Percentiles rank a stretch among this genome's conserved stretches.
phyloP scores from a whole-genome alignment of 805 yeast species.

The Saccharomycopsis schoenii region DNA sequence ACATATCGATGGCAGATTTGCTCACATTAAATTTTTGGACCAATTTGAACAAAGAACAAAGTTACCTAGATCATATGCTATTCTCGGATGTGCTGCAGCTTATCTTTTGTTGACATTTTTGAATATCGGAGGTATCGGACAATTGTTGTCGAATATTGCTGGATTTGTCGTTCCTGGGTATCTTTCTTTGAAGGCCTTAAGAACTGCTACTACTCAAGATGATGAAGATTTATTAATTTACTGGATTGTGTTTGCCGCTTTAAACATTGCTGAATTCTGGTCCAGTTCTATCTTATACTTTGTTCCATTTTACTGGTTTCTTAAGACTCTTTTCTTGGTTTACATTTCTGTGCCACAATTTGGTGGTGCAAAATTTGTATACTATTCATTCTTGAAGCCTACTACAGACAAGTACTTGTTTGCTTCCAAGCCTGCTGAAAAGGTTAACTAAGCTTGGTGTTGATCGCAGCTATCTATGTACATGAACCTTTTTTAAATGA shows the following conservation, averaged over 20 bases:
- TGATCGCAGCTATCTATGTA: no score
- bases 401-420: constrained; percentile 33
- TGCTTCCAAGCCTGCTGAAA: constrained; percentile 8
- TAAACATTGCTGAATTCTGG: constrained; percentile 94
- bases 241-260: constrained; percentile 96
- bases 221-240: constrained; percentile 87
- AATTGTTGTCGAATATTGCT: constrained; percentile 83
- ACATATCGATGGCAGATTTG: constrained; percentile 19
- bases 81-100: constrained; percentile 48
- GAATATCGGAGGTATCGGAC: constrained; percentile 93
- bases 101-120: constrained; percentile 76
- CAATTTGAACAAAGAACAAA: constrained; percentile 36
- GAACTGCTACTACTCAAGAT: constrained; percentile 56
- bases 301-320: constrained; percentile 93
- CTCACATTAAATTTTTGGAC: constrained; percentile 28
- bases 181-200: constrained; percentile 75
- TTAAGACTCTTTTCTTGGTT: constrained; percentile 80
- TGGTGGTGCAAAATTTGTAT: constrained; percentile 76
- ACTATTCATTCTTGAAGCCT: constrained; percentile 59
- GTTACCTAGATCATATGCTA: constrained; percentile 79
- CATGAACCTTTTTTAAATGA: not conserved
- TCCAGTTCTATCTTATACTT: constrained; percentile 84
- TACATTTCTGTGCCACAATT: constrained; percentile 83
- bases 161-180: constrained; percentile 89
- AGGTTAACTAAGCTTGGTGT: constrained; percentile 2